A percentile compares a stretch with the other conserved stretches of the same genome.
These are phyloP conservation scores for Leptographium galeiforme DNA, from an alignment of 2,329 filamentous ascomycete genomes.

Conservation along the genomic window DNA sequence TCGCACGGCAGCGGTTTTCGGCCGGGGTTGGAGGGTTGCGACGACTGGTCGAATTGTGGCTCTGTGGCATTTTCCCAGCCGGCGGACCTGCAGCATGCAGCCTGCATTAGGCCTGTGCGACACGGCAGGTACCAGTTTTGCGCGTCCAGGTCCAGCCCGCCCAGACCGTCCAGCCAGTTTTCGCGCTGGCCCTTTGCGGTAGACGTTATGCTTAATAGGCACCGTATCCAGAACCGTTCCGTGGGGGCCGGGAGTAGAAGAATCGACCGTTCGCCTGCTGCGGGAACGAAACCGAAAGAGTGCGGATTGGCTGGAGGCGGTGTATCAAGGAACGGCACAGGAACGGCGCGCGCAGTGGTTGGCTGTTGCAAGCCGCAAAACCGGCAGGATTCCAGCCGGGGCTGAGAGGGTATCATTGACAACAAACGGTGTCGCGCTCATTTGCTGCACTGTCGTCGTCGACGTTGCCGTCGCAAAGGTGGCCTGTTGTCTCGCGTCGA, in stretches of 20 bases:
- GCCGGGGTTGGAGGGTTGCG: not conserved
- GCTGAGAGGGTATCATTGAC: too few species aligned
- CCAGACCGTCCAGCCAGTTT: too few species aligned
- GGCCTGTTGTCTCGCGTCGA: not conserved
- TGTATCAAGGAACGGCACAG: not conserved
- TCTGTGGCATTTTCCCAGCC: not conserved
- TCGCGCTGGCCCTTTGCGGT: too few species aligned
- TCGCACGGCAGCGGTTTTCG: not conserved
- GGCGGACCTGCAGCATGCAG: constrained; percentile 14
- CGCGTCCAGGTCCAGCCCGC: too few species aligned
- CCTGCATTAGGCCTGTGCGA: constrained; percentile 15
- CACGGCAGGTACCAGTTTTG: constrained; percentile 1
- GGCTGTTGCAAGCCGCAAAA: not conserved
- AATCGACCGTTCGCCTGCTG: too few species aligned
- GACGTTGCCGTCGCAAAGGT: not conserved
- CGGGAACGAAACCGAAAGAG: too few species aligned
- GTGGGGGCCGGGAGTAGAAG: too few species aligned
- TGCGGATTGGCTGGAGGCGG: too few species aligned
- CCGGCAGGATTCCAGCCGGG: not conserved
- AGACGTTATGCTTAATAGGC: too few species aligned
- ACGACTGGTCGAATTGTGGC: not conserved
- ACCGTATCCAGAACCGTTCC: too few species aligned
- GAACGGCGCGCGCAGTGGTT: not conserved
- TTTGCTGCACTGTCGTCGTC: not conserved
- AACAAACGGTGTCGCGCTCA: not conserved